phyloP scores from a whole-genome alignment of 2,329 filamentous ascomycete genomes.

The Hypomyces perniciosus region DNA sequence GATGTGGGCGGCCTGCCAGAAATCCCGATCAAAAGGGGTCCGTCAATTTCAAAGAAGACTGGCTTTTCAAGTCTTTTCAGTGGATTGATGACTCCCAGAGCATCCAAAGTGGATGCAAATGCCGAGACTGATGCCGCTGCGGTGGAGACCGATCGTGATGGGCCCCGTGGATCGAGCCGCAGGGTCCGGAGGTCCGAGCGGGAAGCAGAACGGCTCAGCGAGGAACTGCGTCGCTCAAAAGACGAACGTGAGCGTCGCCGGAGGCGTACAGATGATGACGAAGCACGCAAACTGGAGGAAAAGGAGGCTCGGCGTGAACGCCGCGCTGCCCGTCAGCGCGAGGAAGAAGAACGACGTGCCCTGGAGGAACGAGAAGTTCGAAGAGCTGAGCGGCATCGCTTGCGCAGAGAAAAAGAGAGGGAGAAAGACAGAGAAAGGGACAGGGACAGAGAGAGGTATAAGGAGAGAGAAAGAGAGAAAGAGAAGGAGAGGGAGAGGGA shows the following conservation, averaged over 20 bases:
- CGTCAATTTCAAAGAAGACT: conserved; percentile 43
- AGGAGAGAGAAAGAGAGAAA: conserved; percentile 42
- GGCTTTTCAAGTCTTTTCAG: conserved; percentile 58
- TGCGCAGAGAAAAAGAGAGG: conserved; percentile 43
- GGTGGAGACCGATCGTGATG: conserved; percentile 54
- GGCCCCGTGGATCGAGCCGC: conserved; percentile 53
- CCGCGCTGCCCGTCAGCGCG: conserved; percentile 41
- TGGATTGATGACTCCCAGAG: conserved; percentile 45
- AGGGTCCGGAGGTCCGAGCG: conserved; percentile 50
- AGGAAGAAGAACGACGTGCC: conserved; percentile 44
- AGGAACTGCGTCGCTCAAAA: conserved; percentile 52
- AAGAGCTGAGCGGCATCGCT: conserved; percentile 44
- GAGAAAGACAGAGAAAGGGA: conserved; percentile 30
- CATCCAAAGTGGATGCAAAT: conserved; percentile 41
- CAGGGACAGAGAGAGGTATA: conserved; percentile 21
- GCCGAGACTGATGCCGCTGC: conserved; percentile 42
- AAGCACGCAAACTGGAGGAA: conserved; percentile 47
- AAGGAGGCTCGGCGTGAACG: conserved; percentile 54
- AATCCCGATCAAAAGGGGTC: conserved; percentile 28
- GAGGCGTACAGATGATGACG: conserved; percentile 51
- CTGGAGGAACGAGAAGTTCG: conserved; percentile 44
- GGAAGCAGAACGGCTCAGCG: conserved; percentile 31
- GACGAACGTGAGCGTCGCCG: conserved; percentile 52
- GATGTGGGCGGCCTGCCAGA: conserved; percentile 28
- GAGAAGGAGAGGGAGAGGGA: conserved; percentile 37